A percentile compares a stretch with the other conserved stretches of the same genome.
phyloP scores from a whole-genome alignment of 495 filamentous ascomycete species.

The Aspergillus ostianus region DNA sequence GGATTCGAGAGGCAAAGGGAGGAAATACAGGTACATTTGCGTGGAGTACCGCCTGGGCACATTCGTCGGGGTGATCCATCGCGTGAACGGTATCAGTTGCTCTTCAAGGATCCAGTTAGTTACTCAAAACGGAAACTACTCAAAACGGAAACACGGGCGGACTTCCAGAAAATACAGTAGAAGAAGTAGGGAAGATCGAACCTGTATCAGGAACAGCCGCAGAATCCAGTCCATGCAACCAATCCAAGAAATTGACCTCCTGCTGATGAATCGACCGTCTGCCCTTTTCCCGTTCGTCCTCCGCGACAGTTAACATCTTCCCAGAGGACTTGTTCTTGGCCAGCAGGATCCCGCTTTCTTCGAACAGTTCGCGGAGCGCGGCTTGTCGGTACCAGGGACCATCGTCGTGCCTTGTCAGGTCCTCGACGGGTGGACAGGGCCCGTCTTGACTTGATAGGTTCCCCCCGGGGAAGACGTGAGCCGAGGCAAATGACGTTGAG shows the following conservation, averaged over 20 bases:
- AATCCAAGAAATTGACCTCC: conserved; percentile 60
- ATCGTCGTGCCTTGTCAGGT: conserved; percentile 61
- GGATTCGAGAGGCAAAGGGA: conserved; percentile 61
- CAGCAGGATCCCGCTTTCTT: conserved; percentile 89
- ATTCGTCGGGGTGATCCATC: conserved; percentile 81
- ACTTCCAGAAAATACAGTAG: neutral
- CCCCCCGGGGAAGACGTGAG: conserved; percentile 96
- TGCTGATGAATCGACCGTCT: conserved; percentile 65
- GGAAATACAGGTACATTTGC: conserved; percentile 94
- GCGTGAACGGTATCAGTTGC: conserved; percentile 76
- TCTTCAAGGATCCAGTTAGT: conserved; percentile 36
- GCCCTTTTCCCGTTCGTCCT: conserved; percentile 60
- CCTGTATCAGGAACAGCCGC: conserved; percentile 64
- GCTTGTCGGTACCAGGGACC: conserved; percentile 67
- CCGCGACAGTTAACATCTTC: conserved; percentile 55
- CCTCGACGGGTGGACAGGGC: conserved; percentile 43
- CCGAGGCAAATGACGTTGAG: conserved; percentile 81
- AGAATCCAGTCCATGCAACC: conserved; percentile 62
- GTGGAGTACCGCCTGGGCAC: conserved; percentile 78
- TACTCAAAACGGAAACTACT: neutral
- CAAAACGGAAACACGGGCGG: neutral
- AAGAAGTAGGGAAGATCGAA: conserved; percentile 27
- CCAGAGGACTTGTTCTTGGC: conserved; percentile 51
- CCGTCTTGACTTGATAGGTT: conserved; percentile 73
- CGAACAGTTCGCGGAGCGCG: conserved; percentile 89